These are phyloP conservation scores for Cucurbita ficifolia DNA, from an alignment of 306 rosid species.

Conservation along the genomic window DNA sequence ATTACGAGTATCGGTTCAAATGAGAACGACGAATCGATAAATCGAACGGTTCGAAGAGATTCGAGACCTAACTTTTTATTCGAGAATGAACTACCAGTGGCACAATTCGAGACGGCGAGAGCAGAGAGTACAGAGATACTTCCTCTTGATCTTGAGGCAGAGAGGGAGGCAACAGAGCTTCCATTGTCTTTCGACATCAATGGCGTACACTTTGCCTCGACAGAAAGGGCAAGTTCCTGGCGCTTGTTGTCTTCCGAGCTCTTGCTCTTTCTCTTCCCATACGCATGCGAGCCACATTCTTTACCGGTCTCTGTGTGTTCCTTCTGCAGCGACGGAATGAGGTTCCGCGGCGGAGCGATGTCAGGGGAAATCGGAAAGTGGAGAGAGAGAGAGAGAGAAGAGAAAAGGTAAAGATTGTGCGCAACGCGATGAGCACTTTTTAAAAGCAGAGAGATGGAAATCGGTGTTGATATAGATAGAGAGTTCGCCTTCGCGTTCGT, in stretches of 20 bases:
- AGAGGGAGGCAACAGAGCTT: constrained; percentile 55
- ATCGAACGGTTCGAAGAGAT: background rate
- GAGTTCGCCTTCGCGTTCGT: background rate
- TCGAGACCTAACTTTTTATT: background rate
- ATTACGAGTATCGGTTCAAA: background rate
- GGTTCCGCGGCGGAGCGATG: background rate
- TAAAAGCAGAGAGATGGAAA: background rate
- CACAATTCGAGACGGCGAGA: constrained; percentile 49
- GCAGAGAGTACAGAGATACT: constrained; percentile 63
- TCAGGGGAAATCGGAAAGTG: background rate
- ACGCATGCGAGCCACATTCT: constrained; percentile 60
- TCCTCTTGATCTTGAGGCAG: constrained; percentile 71
- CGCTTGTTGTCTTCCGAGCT: constrained; percentile 59
- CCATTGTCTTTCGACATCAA: constrained; percentile 56
- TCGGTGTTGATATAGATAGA: background rate
- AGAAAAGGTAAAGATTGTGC: background rate
- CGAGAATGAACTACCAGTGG: constrained; percentile 3
- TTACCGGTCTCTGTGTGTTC: background rate
- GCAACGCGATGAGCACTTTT: background rate
- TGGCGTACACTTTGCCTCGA: constrained; percentile 64
- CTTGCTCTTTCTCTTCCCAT: constrained; percentile 55
- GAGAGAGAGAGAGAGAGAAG: background rate
- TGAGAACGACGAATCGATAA: background rate
- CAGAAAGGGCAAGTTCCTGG: constrained; percentile 83
- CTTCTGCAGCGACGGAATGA: background rate